Base-by-base conservation (phyloP, 2,329 filamentous ascomycete genomes). In the Huntiella bhutanensis region DNA sequence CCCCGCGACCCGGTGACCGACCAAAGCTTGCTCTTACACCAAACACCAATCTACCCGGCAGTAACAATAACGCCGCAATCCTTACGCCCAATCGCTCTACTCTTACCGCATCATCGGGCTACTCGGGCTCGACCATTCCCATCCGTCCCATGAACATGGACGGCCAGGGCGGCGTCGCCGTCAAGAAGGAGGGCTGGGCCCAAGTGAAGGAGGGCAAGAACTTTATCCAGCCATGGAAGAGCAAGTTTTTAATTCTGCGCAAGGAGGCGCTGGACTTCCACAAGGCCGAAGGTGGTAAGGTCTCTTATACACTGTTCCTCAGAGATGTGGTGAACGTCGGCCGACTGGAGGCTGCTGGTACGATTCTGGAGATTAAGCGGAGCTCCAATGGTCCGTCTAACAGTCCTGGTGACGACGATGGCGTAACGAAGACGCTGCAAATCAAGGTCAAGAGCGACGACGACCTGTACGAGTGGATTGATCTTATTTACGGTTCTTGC, bases 391-490 rank as follows among this genome's bases (percentile, higher is more conserved):
- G 75, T 35, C 64, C 71, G 35, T 83, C 79, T 41, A 75, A 72
- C 43, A 83, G 80, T 51, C 74, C 85, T 8, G 75, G 80, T 44
- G 82, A 82, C 40, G 79, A 85, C 53, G 88, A 95, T 53, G 78
- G 83, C 33, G 73, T 79, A 6, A 82, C 80, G 49, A 85, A 82
- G 60, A 82, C 84, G 3, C 75, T 95, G 45, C 86, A 91, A 52
- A 91, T 94, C 60, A 85, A 82, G 59, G 86, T 96, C 55, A 93
- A 95, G 64, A 82, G 79, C 48, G 91, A 98, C 57, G 88, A 94
- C 58, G 91, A 98, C 55, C 77, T 98, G 46, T 98, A 98, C 62
- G 86, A 93, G 56, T 98, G 91, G 91, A 94, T 96, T 57, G 91
- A 98, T 62, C 84, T 87, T 60, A 92, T 98, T 54, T 96, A 96